Evolutionary conservation across 176 grass and related monocot species (phyloP).

Genomic region (Thalia dealbata): DNA sequence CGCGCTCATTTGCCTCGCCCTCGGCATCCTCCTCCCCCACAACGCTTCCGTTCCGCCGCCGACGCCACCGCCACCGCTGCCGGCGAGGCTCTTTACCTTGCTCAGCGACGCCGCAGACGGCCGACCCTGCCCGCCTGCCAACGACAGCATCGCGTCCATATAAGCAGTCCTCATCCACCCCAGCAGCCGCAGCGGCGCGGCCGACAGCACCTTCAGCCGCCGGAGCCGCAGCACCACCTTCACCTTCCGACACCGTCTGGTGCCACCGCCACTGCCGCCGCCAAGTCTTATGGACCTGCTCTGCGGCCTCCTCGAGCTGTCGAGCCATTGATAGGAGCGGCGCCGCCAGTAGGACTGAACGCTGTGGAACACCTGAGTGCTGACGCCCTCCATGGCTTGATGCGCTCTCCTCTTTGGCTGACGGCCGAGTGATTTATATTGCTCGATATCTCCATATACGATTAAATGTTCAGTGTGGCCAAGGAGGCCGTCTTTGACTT

Average conservation of each 20-base stretch:
- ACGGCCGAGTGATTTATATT: too few relatives aligned
- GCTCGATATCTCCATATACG: not conserved
- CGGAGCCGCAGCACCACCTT: not conserved
- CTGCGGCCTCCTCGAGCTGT: not conserved
- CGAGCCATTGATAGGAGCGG: constrained; percentile 2
- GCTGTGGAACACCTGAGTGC: constrained; percentile 7
- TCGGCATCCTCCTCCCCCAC: constrained; percentile 16
- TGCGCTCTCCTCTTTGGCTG: not conserved
- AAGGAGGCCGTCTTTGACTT: not conserved
- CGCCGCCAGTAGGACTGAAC: constrained; percentile 13
- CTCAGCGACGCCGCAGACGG: not conserved
- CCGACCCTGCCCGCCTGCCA: constrained; percentile 1
- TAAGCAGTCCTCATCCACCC: constrained; percentile 19
- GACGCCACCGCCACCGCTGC: too few relatives aligned
- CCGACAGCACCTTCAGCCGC: not conserved
- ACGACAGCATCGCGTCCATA: constrained; percentile 19
- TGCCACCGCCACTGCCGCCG: not conserved
- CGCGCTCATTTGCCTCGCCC: constrained; percentile 4
- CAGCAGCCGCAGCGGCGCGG: constrained; percentile 16
- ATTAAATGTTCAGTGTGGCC: too few relatives aligned
- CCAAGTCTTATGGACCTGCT: constrained; percentile 22
- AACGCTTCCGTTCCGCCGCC: not conserved
- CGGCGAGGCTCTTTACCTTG: not conserved
- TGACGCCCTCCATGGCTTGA: not conserved
- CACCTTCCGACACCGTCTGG: not conserved